A percentile compares a stretch with the other conserved stretches of the same genome.
Conservation (phyloP, 1,139 yeast genomes). For the Yarrowia galli region DNA sequence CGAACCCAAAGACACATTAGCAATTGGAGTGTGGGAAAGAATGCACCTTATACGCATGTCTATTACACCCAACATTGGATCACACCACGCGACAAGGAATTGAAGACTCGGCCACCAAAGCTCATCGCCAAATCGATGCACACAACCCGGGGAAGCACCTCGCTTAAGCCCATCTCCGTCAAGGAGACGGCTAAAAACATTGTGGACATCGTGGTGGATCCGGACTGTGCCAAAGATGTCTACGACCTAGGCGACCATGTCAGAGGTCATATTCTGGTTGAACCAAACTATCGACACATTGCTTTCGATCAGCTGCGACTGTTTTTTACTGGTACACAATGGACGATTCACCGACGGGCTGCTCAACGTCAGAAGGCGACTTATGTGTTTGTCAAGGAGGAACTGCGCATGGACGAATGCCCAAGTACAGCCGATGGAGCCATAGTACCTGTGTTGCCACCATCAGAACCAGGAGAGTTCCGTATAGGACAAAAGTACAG, state of each 20-base stretch:
- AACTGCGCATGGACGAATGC: constrained; percentile 15
- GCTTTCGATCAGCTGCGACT: constrained; percentile 16
- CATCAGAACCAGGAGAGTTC: constrained; percentile 12
- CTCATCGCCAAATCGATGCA: not conserved
- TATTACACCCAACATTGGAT: not conserved
- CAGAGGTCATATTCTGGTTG: constrained; percentile 15
- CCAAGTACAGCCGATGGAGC: not conserved
- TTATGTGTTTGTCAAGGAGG: constrained; percentile 32
- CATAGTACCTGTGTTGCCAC: constrained; percentile 4
- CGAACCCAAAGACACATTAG: constrained; percentile 26
- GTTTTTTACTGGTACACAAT: constrained; percentile 13
- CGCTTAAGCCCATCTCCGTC: constrained; percentile 31
- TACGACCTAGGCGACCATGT: constrained; percentile 30
- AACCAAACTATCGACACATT: constrained; percentile 24
- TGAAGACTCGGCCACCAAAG: not conserved
- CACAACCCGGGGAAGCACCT: constrained; percentile 27
- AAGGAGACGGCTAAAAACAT: constrained; percentile 30
- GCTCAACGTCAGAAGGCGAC: constrained; percentile 34
- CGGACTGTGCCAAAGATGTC: constrained; percentile 19
- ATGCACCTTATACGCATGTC: constrained; percentile 21
- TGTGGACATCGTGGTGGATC: constrained; percentile 27
- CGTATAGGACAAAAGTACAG: constrained; percentile 25
- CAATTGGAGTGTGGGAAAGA: constrained; percentile 23
- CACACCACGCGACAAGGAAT: constrained; percentile 17
- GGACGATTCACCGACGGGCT: constrained; percentile 28